These are phyloP conservation scores for Pterocarpus macrocarpus DNA, from an alignment of 306 rosid species.

Conservation along the genomic window DNA sequence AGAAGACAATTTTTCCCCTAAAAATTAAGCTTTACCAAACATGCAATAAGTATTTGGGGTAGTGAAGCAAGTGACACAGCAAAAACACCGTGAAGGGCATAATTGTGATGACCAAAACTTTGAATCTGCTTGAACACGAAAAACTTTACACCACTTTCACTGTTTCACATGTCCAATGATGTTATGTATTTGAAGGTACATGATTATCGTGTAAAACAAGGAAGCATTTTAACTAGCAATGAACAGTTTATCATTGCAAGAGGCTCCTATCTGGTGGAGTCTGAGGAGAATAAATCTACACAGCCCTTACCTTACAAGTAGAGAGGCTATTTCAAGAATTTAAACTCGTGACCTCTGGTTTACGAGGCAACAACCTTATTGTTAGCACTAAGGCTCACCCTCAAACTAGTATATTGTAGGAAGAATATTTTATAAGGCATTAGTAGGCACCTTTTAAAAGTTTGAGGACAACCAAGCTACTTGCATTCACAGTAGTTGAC, in stretches of 20 bases:
- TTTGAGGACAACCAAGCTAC: constrained; percentile 61
- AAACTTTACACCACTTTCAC: not conserved
- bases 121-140: constrained; percentile 21
- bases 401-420: constrained; percentile 12
- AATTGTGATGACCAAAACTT: not conserved
- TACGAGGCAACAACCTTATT: too few species aligned
- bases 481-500: constrained; percentile 64
- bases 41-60: too few species aligned
- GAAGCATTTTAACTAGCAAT: constrained; percentile 15
- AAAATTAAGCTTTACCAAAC: too few species aligned
- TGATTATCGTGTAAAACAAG: not conserved
- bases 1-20: too few species aligned
- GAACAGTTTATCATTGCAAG: not conserved
- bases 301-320: too few species aligned
- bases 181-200: not conserved
- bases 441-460: constrained; percentile 61
- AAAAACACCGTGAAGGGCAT: too few species aligned
- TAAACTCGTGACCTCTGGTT: too few species aligned
- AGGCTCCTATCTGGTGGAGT: too few species aligned
- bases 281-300: too few species aligned
- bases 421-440: constrained; percentile 5
- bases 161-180: constrained; percentile 11
- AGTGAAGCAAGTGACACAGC: too few species aligned
- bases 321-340: too few species aligned
- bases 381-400: too few species aligned